Conservation (phyloP, 2,329 filamentous ascomycete species). For the Penicillium sp. region DNA sequence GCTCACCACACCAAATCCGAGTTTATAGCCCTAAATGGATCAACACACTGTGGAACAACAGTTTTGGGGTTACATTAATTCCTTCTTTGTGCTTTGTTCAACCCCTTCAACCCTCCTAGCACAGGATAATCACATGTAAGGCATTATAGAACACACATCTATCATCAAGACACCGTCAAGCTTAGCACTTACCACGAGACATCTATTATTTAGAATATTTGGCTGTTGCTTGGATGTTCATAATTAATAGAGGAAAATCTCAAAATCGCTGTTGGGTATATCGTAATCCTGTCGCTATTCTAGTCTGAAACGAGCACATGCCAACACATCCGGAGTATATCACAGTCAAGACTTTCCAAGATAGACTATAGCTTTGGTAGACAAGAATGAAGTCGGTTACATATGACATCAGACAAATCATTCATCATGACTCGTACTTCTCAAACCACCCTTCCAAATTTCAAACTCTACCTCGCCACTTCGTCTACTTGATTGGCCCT, state of each 20-base stretch:
- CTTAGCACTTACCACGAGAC: too few species aligned
- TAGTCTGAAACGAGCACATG: neutral
- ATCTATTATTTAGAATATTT: neutral
- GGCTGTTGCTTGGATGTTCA: neutral
- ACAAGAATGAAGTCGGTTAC: neutral
- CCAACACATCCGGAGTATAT: neutral
- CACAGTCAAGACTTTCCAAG: neutral
- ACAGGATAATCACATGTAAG: neutral
- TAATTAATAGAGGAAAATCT: neutral
- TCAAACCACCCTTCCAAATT: conserved; percentile 64
- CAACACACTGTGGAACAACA: neutral
- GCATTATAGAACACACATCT: neutral
- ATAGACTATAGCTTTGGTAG: neutral
- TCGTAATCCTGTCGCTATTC: neutral
- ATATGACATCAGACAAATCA: neutral
- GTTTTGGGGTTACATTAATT: neutral
- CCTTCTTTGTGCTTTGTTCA: neutral
- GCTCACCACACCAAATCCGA: neutral
- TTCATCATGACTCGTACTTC: conserved; percentile 12
- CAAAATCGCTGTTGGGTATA: neutral
- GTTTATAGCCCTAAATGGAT: neutral
- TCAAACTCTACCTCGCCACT: conserved; percentile 63
- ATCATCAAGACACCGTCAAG: neutral
- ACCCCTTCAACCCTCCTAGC: too few species aligned
- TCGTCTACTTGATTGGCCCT: conserved; percentile 37